Base-by-base conservation (phyloP, 805 yeast species). In the Yarrowia sp. region DNA sequence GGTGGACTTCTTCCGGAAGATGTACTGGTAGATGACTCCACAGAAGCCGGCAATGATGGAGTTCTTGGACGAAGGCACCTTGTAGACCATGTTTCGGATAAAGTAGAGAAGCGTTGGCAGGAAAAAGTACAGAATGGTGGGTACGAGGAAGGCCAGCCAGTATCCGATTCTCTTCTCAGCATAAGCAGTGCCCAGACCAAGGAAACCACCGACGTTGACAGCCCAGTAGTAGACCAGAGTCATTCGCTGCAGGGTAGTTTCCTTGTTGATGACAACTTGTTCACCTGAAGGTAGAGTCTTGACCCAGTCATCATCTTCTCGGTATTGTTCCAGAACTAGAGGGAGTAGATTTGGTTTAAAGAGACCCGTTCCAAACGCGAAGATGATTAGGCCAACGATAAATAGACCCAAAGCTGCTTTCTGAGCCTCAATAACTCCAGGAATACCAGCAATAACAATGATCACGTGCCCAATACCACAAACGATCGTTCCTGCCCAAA, bases 141-240 rank as follows among this genome's bases (percentile, higher is more conserved):
- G 56, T 0, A 52, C 56, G 17, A 52, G 17, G 17, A 52, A 52
- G 8, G 56, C 56, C 17, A 52, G 14, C 56, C 56, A 52, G 56
- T 52, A 52, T 3, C 42, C 56, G 19, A 52, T 52, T 34, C 56
- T 24, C 14, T 52, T 52, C 24, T 52, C 56, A 19, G 56, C 56
- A 3, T 52, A 52, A 3, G 56, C 56, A 2, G 56, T 52, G 1
- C 56, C 56, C 10, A 52, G 42, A 19, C 80, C 83, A 71, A 83
- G 79, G 75, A 85, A 83, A 9, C 86, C 83, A 71, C 87, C 87
- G 69, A 83, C 78, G 72, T 84, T 85, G 71, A 85, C 84, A 63
- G 84, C 77, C 85, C 86, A 84, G 75, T 84, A 84, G 74, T 84
- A 84, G 47, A 81, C 77, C 73, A 83, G 77, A 24, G 83, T 73